These are phyloP conservation scores for Ceratonia siliqua DNA, from an alignment of 306 rosid species.

Conservation along the genomic window DNA sequence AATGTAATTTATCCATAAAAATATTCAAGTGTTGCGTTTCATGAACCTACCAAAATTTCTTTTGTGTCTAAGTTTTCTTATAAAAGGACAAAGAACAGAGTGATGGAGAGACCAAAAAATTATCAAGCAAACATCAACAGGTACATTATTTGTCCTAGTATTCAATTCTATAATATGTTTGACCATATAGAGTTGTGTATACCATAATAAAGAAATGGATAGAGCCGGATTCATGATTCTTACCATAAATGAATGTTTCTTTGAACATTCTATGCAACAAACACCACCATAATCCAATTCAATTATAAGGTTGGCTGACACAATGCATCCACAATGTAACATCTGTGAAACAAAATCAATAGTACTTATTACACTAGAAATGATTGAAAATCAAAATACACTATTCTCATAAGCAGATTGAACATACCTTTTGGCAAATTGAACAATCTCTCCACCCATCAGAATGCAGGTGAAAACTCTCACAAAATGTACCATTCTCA, in stretches of 20 bases:
- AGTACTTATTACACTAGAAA: background rate
- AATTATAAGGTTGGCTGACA: conserved; percentile 1
- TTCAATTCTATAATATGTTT: background rate
- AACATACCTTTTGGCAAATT: conserved; percentile 42
- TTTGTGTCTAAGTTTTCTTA: background rate
- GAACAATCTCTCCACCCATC: conserved; percentile 44
- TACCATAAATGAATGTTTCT: background rate
- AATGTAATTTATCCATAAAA: no score
- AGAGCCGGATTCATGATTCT: background rate
- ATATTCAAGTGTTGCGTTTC: background rate
- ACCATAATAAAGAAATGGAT: background rate
- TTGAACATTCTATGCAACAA: conserved; percentile 32
- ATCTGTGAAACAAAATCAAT: conserved; percentile 25
- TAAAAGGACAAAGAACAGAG: background rate
- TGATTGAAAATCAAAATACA: background rate
- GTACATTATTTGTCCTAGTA: background rate
- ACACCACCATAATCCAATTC: conserved; percentile 26
- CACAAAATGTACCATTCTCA: conserved; percentile 28
- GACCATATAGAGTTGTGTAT: background rate
- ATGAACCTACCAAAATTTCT: background rate
- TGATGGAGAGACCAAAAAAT: background rate
- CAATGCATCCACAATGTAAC: conserved; percentile 41
- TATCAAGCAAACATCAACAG: background rate
- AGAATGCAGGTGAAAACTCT: conserved; percentile 25
- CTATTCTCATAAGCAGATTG: no score